phyloP scores from a whole-genome alignment of 306 rosid species.

The Quercus bicolor region DNA sequence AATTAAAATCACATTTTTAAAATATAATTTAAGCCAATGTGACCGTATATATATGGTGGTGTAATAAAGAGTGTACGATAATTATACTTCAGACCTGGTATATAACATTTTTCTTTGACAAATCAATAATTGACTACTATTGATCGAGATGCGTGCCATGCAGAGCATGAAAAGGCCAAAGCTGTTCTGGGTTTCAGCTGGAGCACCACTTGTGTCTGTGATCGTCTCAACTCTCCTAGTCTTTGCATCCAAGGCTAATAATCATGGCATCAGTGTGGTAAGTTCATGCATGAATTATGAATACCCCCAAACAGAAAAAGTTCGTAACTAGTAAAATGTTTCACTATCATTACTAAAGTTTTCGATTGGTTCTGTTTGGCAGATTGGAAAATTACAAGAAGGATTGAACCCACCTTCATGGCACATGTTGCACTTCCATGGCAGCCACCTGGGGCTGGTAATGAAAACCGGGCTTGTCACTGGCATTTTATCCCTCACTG shows the following conservation, averaged over 20 bases:
- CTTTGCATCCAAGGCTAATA: slow-evolving; percentile 63
- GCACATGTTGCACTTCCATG: slow-evolving; percentile 62
- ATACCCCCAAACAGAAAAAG: not conserved
- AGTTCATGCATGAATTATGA: not conserved
- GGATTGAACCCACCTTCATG: slow-evolving; percentile 92
- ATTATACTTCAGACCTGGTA: no score
- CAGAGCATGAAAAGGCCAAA: slow-evolving; percentile 76
- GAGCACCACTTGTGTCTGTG: slow-evolving; percentile 80
- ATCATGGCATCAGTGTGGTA: slow-evolving; percentile 82
- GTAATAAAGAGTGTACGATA: no score
- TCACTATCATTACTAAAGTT: slow-evolving; percentile 6
- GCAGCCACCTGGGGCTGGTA: slow-evolving; percentile 50
- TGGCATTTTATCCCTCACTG: slow-evolving; percentile 94
- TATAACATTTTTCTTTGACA: not conserved
- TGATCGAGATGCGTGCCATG: slow-evolving; percentile 7
- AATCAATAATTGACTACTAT: not conserved
- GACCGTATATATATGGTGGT: no score
- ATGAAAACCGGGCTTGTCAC: slow-evolving; percentile 81
- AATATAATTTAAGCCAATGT: no score
- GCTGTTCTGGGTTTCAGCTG: slow-evolving; percentile 94
- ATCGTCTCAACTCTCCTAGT: slow-evolving; percentile 72
- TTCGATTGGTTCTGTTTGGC: slow-evolving; percentile 18
- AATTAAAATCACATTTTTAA: no score
- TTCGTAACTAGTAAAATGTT: not conserved
- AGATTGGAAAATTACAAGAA: slow-evolving; percentile 81